These are phyloP conservation scores for Atractiella rhizophila DNA, from an alignment of 768 basidiomycete species.

Conservation along the genomic window DNA sequence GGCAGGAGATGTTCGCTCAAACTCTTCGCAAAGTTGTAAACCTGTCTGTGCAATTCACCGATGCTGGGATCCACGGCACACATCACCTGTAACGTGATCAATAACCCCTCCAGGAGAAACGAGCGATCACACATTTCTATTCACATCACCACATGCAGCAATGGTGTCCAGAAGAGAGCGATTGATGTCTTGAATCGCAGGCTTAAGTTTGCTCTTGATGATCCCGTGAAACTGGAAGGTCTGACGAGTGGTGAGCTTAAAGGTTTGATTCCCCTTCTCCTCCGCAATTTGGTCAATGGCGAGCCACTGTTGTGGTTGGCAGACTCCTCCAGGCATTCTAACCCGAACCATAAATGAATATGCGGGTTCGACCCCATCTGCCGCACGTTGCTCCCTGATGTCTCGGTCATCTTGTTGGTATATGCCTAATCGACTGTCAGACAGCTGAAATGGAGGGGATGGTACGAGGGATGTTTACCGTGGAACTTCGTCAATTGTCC, in stretches of 20 bases:
- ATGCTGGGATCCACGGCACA: conserved; percentile 72
- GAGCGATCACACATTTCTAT: conserved; percentile 26
- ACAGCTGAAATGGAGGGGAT: background rate
- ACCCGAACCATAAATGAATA: conserved; percentile 98
- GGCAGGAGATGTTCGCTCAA: conserved; percentile 72
- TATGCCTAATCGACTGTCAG: conserved; percentile 36
- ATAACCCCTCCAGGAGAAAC: conserved; percentile 38
- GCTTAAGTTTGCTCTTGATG: conserved; percentile 86
- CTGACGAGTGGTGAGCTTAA: conserved; percentile 91
- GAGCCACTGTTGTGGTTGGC: conserved; percentile 72
- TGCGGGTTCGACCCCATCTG: conserved; percentile 77
- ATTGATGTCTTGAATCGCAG: conserved; percentile 90
- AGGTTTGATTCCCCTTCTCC: conserved; percentile 71
- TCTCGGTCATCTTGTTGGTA: conserved; percentile 96
- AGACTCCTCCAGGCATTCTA: conserved; percentile 86
- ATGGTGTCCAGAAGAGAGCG: conserved; percentile 70
- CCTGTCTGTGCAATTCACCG: conserved; percentile 60
- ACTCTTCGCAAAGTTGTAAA: conserved; percentile 55
- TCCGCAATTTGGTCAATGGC: conserved; percentile 90
- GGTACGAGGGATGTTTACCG: conserved; percentile 19
- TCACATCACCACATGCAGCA: conserved; percentile 95
- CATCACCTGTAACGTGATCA: conserved; percentile 22
- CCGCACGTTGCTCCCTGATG: conserved; percentile 83
- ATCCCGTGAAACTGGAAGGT: conserved; percentile 99
- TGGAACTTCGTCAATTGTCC: conserved; percentile 87